These are phyloP conservation scores for Haematococcus lacustris DNA, from an alignment of 139 green algal species.

Conservation along the genomic window DNA sequence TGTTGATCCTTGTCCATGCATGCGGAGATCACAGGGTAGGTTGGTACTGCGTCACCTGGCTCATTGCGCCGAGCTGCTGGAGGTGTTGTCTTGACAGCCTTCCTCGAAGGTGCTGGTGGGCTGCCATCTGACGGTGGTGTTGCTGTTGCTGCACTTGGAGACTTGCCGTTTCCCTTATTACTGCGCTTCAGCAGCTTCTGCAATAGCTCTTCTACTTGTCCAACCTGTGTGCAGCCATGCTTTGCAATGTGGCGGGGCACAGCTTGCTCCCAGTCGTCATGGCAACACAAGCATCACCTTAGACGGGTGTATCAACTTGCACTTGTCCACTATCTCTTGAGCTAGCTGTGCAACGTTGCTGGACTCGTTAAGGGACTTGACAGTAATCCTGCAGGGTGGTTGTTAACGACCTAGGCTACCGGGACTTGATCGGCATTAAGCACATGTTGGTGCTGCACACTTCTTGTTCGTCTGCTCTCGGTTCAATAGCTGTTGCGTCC, in stretches of 20 bases:
- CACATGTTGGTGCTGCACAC: conserved; percentile 15
- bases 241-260: too few species aligned
- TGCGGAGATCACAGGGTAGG: too few species aligned
- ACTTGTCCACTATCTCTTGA: conserved; percentile 62
- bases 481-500: conserved; percentile 25
- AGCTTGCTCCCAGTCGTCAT: too few species aligned
- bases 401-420: not conserved
- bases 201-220: conserved; percentile 46
- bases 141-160: not conserved
- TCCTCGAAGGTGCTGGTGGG: not conserved
- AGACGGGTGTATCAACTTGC: conserved; percentile 71
- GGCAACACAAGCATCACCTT: conserved; percentile 42
- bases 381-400: conserved; percentile 40
- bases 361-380: conserved; percentile 45
- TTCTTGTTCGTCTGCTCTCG: conserved; percentile 38
- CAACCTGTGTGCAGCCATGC: too few species aligned
- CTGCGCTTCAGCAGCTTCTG: conserved; percentile 35
- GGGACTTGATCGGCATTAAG: not conserved
- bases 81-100: not conserved
- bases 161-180: too few species aligned
- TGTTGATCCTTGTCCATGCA: too few species aligned
- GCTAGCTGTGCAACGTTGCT: conserved; percentile 54
- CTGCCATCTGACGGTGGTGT: not conserved
- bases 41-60: too few species aligned
- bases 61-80: not conserved